phyloP scores from a whole-genome alignment of 1,284 basidiomycete species.

The Earliella scabrosa region DNA sequence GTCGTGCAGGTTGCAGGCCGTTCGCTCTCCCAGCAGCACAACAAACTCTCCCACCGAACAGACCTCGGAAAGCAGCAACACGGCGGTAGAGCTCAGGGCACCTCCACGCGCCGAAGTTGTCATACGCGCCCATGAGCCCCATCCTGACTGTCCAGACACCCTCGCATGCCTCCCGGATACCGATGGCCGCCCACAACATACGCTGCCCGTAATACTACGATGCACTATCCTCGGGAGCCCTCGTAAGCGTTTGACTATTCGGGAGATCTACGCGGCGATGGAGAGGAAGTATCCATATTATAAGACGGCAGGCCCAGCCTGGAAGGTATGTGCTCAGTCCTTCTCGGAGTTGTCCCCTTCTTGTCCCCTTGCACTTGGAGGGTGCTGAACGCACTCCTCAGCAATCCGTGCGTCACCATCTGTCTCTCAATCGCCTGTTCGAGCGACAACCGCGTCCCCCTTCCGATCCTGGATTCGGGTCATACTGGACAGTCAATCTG shows the following conservation, averaged over 20 bases:
- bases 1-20: conserved; percentile 23
- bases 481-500: conserved; percentile 84
- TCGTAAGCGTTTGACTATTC: conserved; percentile 74
- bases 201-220: conserved; percentile 78
- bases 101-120: conserved; percentile 28
- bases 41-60: conserved; percentile 25
- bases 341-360: conserved; percentile 12
- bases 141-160: conserved; percentile 76
- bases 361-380: conserved; percentile 1
- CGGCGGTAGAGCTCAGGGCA: conserved; percentile 30
- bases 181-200: conserved; percentile 76
- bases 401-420: conserved; percentile 85
- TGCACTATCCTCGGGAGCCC: conserved; percentile 80
- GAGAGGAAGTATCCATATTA: conserved; percentile 82
- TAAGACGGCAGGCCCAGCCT: conserved; percentile 74
- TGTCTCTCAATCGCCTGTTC: conserved; percentile 78
- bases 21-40: conserved; percentile 26
- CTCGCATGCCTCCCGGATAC: conserved; percentile 78
- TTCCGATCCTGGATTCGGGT: conserved; percentile 81
- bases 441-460: conserved; percentile 79
- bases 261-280: conserved; percentile 84
- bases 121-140: conserved; percentile 42
- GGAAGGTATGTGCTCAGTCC: conserved; percentile 61
- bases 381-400: conserved; percentile 35
- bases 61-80: conserved; percentile 24